Conservation (phyloP, 768 basidiomycete genomes). For the Amanita subjunquillea region DNA sequence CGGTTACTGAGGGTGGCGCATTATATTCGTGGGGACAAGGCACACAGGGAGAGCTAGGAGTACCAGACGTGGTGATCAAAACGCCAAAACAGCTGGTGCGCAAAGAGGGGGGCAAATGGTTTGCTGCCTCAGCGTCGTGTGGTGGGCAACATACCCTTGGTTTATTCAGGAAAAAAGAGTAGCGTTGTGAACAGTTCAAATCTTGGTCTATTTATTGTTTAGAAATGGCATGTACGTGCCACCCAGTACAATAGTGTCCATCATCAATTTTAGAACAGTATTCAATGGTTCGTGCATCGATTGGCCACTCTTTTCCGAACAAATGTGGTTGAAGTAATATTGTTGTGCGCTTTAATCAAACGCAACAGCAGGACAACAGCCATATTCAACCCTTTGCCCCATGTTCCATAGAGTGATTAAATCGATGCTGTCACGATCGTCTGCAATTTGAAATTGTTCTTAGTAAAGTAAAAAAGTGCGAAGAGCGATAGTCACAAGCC, state of each 20-base stretch:
- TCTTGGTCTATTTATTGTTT: background rate
- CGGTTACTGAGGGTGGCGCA: conserved; percentile 55
- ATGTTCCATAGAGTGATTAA: too few species aligned
- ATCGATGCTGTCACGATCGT: too few species aligned
- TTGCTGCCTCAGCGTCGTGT: conserved; percentile 54
- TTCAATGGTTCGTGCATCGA: background rate
- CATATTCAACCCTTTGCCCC: too few species aligned
- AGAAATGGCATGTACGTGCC: background rate
- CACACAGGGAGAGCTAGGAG: conserved; percentile 67
- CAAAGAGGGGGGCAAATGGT: conserved; percentile 63
- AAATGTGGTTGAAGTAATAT: too few species aligned
- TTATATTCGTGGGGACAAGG: conserved; percentile 74
- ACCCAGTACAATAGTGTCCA: background rate
- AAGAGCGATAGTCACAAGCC: too few species aligned
- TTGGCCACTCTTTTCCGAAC: background rate
- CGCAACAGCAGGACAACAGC: too few species aligned
- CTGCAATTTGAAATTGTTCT: too few species aligned
- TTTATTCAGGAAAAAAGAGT: conserved; percentile 53
- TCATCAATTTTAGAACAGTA: background rate
- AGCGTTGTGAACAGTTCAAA: conserved; percentile 51
- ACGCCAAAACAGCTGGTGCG: conserved; percentile 63
- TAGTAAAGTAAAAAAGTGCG: too few species aligned
- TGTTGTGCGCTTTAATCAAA: too few species aligned
- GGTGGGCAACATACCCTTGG: conserved; percentile 76
- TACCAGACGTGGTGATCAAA: conserved; percentile 46